Base-by-base conservation (phyloP, 805 yeast species). In the Yarrowia sp. region DNA sequence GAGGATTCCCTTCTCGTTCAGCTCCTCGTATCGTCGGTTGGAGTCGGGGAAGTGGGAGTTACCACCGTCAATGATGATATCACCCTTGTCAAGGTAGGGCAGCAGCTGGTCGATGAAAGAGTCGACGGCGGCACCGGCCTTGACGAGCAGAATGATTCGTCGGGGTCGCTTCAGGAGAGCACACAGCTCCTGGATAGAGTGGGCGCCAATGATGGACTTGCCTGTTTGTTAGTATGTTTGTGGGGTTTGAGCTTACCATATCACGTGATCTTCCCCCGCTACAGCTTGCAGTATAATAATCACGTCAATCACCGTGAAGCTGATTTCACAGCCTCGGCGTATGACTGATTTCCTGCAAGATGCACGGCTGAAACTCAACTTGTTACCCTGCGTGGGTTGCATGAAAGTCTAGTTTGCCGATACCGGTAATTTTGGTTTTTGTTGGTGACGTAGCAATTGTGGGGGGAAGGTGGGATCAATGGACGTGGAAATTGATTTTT, bases 41-140 rank as follows among this genome's bases (percentile, higher is more conserved):
- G 97, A 81, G 83, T 94, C 99, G 81, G 97, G 97, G 95, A 89
- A 94, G 83, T 94, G 97, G 55, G 98, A 95, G 92, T 94, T 94
- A 85, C 99, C 99, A 84, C 99, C 99, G 78, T 94, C 99, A 77
- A 94, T 95, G 87, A 94, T 91, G 85, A 94, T 95, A 81, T 94
- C 99, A 73, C 96, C 98, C 81, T 91, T 84, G 80, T 94, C 99
- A 81, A 95, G 85, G 84, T 86, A 85, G 77, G 98, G 98, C 75
- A 91, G 80, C 78, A 95, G 84, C 82, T 91, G 94, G 73, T 86
- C 85, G 79, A 94, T 95, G 82, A 94, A 91, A 74, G 84, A 85
- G 79, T 94, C 99, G 76, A 94, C 98, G 70, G 99, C 95, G 69
- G 82, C 79, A 82, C 99, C 99, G 72, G 99, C 98, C 86, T 94